Base-by-base conservation (phyloP, 2,329 filamentous ascomycete genomes). In the Pseudonectria foliicola region DNA sequence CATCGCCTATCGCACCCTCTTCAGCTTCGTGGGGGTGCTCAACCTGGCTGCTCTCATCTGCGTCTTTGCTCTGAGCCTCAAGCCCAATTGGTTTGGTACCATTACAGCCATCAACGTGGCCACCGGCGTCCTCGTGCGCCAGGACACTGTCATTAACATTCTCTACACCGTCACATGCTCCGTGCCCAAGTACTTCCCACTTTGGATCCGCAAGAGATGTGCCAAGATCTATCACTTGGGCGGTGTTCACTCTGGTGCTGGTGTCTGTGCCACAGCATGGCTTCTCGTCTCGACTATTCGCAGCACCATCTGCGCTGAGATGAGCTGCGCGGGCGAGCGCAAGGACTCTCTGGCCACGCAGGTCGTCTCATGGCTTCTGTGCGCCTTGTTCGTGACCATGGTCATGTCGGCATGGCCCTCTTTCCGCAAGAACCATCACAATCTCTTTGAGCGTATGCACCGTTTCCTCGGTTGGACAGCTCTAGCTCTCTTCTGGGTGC, bases 401-500 rank as follows among this genome's bases (percentile, higher is more conserved):
- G 66, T 83, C 33, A 60, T 64, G 30, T 73, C 77, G 33, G 79
- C 84, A 2, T 71, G 80, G 54, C 83, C 84, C 3, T 54, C 57
- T 8, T 67, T 87, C 45, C 76, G 84, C 14, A 65, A 68, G 45
- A 70, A 66, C 30, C 66, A 70, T 42, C 83, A 88, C 62, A 73
- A 88, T 57, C 57, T 70, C 37, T 88, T 86, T 53, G 84, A 88
- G 61, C 60, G 74, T 31, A 72, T 73, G 30, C 84, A 88, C 59
- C 79, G 83, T 31, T 87, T 83, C 55, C 71, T 71, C 5, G 83
- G 82, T n/a, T 88, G 83, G 83, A 66, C 70, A 10, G 67, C 75
- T 8, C 64, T 87, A 6, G 65, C 60, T 2, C 60, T 86, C 23
- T 80, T 88, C 52, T 82, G 83, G 73, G 68, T 56, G 1, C 73